A percentile compares a stretch with the other conserved stretches of the same genome.
These are phyloP conservation scores for Sclerotiophoma versabilis DNA, from an alignment of 2,329 filamentous ascomycete species.

Conservation along the genomic window DNA sequence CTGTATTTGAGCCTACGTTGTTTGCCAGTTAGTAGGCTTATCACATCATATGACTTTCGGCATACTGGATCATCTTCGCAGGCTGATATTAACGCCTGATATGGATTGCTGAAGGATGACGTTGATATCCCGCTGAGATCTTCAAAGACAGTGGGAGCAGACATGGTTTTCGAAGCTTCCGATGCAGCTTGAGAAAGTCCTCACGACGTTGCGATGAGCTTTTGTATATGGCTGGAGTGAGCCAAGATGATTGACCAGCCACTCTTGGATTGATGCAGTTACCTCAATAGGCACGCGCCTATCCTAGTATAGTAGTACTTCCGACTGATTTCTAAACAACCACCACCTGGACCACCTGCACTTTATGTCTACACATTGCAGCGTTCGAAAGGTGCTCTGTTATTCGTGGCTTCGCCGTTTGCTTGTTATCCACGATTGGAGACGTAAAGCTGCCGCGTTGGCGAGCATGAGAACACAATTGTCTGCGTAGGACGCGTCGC, in stretches of 20 bases:
- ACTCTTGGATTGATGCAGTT: neutral
- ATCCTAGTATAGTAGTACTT: neutral
- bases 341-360: neutral
- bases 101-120: slow-evolving; percentile 69
- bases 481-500: too few species aligned
- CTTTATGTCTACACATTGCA: neutral
- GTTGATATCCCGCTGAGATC: slow-evolving; percentile 51
- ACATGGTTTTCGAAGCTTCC: slow-evolving; percentile 19
- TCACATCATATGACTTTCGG: slow-evolving; percentile 6
- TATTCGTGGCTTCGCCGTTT: neutral
- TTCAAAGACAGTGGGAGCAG: slow-evolving; percentile 39
- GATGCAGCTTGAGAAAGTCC: neutral
- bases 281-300: slow-evolving; percentile 3
- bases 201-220: neutral
- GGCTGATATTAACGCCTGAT: slow-evolving; percentile 73
- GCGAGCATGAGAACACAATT: neutral
- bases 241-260: neutral
- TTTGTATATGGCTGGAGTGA: slow-evolving; percentile 2
- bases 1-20: slow-evolving; percentile 69
- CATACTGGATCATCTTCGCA: slow-evolving; percentile 73
- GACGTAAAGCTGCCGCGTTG: neutral
- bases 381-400: neutral
- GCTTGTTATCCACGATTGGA: neutral
- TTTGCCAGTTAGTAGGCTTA: neutral
- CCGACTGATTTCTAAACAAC: neutral